phyloP scores from a whole-genome alignment of 179 eudicot species.

The Camellia oleifera region DNA sequence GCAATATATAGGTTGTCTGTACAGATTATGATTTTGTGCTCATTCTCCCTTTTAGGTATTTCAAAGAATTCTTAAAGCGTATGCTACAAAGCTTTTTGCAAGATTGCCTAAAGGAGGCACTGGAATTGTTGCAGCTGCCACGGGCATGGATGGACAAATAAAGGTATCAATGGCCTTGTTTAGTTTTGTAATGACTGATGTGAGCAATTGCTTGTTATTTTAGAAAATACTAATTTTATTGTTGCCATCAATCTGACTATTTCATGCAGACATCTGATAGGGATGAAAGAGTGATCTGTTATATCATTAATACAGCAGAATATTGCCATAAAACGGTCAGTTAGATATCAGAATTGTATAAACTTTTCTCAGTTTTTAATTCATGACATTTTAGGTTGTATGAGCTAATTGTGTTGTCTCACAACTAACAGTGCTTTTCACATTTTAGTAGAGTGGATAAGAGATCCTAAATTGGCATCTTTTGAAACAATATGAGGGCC shows the following conservation, averaged over 20 bases:
- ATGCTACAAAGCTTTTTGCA: constrained; percentile 86
- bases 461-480: background rate
- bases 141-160: constrained; percentile 99
- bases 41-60: constrained; percentile 55
- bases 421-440: background rate
- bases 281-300: constrained; percentile 91
- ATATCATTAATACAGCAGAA: constrained; percentile 94
- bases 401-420: background rate
- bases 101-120: constrained; percentile 93
- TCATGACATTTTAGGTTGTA: constrained; percentile 8
- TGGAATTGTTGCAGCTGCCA: constrained; percentile 98
- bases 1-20: background rate
- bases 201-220: constrained; percentile 1
- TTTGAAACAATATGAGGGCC: background rate
- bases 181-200: background rate
- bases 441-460: background rate
- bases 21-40: constrained; percentile 12
- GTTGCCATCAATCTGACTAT: constrained; percentile 5
- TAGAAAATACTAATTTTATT: background rate
- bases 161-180: constrained; percentile 47
- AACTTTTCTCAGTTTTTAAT: constrained; percentile 6
- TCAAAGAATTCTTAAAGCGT: constrained; percentile 89
- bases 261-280: constrained; percentile 81
- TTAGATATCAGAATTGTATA: constrained; percentile 11
- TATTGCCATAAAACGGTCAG: constrained; percentile 98